Percentiles rank a stretch among this genome's conserved stretches.
phyloP scores from a whole-genome alignment of 177 flowering plant genomes.

The Vitis hybrid region DNA sequence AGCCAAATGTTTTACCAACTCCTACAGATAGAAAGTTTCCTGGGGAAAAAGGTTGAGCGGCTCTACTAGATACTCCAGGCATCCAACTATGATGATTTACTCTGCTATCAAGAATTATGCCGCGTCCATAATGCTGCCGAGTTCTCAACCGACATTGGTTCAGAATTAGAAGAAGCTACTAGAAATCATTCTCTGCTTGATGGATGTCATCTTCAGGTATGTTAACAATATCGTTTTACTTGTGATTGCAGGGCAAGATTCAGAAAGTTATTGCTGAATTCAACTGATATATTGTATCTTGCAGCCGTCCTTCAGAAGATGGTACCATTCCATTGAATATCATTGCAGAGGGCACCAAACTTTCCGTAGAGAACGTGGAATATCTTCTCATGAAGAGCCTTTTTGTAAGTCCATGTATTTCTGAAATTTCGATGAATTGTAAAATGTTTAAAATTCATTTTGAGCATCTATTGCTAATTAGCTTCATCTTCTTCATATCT shows the following conservation, averaged over 20 bases:
- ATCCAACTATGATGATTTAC: constrained; percentile 83
- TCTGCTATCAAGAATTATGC: constrained; percentile 85
- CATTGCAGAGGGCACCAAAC: constrained; percentile 87
- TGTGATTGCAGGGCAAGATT: background rate
- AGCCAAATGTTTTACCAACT: constrained; percentile 3
- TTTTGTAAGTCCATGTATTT: constrained; percentile 56
- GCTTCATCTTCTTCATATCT: too few relatives aligned
- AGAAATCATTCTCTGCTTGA: constrained; percentile 88
- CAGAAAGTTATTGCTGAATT: background rate
- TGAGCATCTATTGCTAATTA: too few relatives aligned
- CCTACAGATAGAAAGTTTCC: constrained; percentile 70
- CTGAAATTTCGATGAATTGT: too few relatives aligned
- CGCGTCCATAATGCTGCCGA: constrained; percentile 71
- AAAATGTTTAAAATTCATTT: too few relatives aligned
- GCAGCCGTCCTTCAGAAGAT: constrained; percentile 90
- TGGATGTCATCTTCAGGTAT: constrained; percentile 94
- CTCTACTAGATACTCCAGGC: constrained; percentile 62
- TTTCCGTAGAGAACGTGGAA: constrained; percentile 84
- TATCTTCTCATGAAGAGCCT: constrained; percentile 95
- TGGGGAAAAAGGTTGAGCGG: constrained; percentile 52
- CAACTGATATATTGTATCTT: constrained; percentile 9
- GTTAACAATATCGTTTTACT: background rate
- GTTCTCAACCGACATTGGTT: constrained; percentile 82
- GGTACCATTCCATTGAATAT: constrained; percentile 75
- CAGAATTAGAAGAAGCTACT: constrained; percentile 79